Evolutionary conservation across 1,284 basidiomycete species (phyloP).

Genomic region (Amylostereum chailletii): DNA sequence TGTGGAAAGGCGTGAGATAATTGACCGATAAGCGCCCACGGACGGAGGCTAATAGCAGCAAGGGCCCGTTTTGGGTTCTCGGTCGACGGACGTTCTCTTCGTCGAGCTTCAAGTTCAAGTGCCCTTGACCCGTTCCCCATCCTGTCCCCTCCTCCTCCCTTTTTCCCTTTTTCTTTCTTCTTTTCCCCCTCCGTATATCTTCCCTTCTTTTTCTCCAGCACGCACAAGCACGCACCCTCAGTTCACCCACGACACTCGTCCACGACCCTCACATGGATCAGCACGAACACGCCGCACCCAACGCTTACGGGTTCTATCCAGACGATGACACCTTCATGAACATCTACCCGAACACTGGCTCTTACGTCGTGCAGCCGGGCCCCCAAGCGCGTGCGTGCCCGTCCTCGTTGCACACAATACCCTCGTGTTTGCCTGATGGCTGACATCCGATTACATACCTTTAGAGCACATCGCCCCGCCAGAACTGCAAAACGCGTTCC

Average conservation of each 20-base stretch:
- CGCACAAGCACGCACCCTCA: background rate
- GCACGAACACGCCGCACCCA: conserved; percentile 13
- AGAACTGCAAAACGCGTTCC: conserved; percentile 18
- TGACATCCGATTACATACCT: background rate
- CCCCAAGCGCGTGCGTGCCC: conserved; percentile 18
- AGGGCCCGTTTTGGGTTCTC: background rate
- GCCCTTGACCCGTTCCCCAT: conserved; percentile 1
- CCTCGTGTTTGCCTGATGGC: background rate
- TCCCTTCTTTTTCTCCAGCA: conserved; percentile 1
- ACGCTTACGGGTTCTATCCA: conserved; percentile 13
- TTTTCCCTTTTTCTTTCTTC: conserved; percentile 4
- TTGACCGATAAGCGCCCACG: background rate
- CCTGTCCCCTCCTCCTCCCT: conserved; percentile 3
- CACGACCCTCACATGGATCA: conserved; percentile 9
- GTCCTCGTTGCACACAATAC: background rate
- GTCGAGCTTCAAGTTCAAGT: background rate
- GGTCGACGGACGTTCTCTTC: background rate
- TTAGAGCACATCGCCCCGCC: conserved; percentile 8
- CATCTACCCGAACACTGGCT: conserved; percentile 1
- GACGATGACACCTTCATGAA: conserved; percentile 10
- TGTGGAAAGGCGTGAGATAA: conserved; percentile 5
- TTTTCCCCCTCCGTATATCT: background rate
- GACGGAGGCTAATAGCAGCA: background rate
- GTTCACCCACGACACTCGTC: conserved; percentile 11
- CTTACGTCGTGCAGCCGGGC: conserved; percentile 16